Percentiles rank a stretch among this genome's conserved stretches.
These are phyloP conservation scores for Gaultheria prostrata DNA, from an alignment of 148 eudicot species.

Conservation along the genomic window DNA sequence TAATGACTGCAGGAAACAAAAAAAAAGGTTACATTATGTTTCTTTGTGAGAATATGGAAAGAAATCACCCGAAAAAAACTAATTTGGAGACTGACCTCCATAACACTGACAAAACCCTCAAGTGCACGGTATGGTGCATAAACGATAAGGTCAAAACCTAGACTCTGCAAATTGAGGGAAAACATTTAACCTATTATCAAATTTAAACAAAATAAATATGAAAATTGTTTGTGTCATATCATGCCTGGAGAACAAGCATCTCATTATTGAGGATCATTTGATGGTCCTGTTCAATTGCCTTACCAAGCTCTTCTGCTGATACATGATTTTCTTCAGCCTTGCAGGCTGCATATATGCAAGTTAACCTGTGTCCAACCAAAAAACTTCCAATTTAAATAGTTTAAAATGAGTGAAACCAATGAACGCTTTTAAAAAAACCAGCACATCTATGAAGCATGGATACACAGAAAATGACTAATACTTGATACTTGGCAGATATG, in stretches of 20 bases:
- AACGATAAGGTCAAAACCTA: constrained; percentile 95
- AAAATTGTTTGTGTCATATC: constrained; percentile 11
- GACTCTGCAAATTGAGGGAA: constrained; percentile 56
- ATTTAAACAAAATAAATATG: not conserved
- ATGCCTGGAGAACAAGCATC: constrained; percentile 97
- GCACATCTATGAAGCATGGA: not conserved
- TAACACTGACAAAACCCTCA: constrained; percentile 74
- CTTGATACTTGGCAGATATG: not conserved
- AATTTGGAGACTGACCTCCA: constrained; percentile 59
- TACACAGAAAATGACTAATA: not conserved
- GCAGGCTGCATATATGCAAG: constrained; percentile 95
- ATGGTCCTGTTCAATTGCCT: constrained; percentile 81
- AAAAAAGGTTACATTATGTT: too few species aligned
- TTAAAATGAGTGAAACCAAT: not conserved
- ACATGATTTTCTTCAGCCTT: constrained; percentile 99
- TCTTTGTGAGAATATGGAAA: not conserved
- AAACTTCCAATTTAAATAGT: not conserved
- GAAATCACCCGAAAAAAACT: not conserved
- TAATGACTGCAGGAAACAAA: too few species aligned
- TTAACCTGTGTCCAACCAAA: constrained; percentile 56
- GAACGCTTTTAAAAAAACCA: constrained; percentile 10
- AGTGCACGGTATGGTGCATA: constrained; percentile 90
- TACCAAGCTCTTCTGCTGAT: constrained; percentile 98
- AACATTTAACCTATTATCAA: constrained; percentile 17
- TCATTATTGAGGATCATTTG: constrained; percentile 86